phyloP scores from a whole-genome alignment of 345 rosid genomes.

The Schrenkiella parvula region DNA sequence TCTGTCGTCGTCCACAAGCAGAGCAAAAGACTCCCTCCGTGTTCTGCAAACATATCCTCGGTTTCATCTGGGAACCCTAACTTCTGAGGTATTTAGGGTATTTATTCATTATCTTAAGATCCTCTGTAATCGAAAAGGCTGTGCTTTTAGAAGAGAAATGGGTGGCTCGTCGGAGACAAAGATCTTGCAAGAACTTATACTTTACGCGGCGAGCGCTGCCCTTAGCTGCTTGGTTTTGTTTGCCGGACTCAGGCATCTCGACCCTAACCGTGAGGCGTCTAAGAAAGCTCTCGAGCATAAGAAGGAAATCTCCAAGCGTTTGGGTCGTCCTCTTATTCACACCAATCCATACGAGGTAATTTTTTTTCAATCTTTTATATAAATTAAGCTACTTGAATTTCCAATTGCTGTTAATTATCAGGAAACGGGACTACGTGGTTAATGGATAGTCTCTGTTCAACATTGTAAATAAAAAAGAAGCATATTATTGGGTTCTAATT shows the following conservation, averaged over 20 bases:
- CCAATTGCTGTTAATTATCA: not conserved
- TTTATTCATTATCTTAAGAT: not conserved
- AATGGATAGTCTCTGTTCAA: not conserved
- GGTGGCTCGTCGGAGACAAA: constrained; percentile 66
- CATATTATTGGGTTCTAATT: not conserved
- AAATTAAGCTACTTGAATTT: not conserved
- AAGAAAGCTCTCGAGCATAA: constrained; percentile 90
- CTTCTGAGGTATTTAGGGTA: not conserved
- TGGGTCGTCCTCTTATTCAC: constrained; percentile 84
- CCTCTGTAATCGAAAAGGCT: not conserved
- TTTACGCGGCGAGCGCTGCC: constrained; percentile 98
- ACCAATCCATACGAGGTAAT: constrained; percentile 92
- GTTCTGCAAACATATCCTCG: constrained; percentile 10
- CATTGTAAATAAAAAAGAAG: not conserved
- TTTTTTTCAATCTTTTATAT: not conserved
- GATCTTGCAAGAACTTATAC: constrained; percentile 68
- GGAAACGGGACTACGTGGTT: not conserved
- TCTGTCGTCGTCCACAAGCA: constrained; percentile 28
- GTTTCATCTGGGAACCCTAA: not conserved
- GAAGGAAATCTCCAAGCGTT: constrained; percentile 84
- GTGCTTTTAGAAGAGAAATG: constrained; percentile 26
- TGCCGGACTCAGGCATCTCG: constrained; percentile 81
- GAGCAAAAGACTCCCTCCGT: not conserved
- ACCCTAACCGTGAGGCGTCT: constrained; percentile 88
- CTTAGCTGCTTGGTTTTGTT: constrained; percentile 79